Conservation (phyloP, 2,329 filamentous ascomycete species). For the Fusarium sp. region DNA sequence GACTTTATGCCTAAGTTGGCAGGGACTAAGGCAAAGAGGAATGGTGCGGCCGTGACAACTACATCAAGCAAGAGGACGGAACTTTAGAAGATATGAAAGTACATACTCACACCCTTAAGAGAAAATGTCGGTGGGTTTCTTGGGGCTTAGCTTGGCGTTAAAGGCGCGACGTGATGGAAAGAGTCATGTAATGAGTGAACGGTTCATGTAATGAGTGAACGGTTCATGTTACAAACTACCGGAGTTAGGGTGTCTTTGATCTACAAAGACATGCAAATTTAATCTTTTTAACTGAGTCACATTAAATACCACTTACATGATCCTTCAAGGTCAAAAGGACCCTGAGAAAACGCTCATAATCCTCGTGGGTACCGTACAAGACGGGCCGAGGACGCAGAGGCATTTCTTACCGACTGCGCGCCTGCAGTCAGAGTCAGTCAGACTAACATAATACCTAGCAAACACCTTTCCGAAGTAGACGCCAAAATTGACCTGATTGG, state of each 20-base stretch:
- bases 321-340: neutral
- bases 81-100: constrained; percentile 43
- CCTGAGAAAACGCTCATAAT: constrained; percentile 14
- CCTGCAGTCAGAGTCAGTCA: constrained; percentile 17
- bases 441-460: constrained; percentile 24
- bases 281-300: neutral
- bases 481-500: constrained; percentile 47
- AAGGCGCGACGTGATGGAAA: constrained; percentile 29
- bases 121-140: constrained; percentile 37
- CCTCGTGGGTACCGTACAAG: constrained; percentile 29
- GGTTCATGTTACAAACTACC: constrained; percentile 3
- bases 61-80: constrained; percentile 51
- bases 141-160: constrained; percentile 42
- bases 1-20: constrained; percentile 51
- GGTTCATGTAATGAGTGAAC: constrained; percentile 6
- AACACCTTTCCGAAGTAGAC: constrained; percentile 44
- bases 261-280: neutral
- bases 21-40: constrained; percentile 44
- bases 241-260: constrained; percentile 18
- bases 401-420: constrained; percentile 37
- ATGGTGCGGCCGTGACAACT: constrained; percentile 40
- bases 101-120: constrained; percentile 18
- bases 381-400: constrained; percentile 36
- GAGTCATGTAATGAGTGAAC: constrained; percentile 28
- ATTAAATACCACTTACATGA: neutral